phyloP scores from a whole-genome alignment of 768 basidiomycete species.

The Chiua virens region DNA sequence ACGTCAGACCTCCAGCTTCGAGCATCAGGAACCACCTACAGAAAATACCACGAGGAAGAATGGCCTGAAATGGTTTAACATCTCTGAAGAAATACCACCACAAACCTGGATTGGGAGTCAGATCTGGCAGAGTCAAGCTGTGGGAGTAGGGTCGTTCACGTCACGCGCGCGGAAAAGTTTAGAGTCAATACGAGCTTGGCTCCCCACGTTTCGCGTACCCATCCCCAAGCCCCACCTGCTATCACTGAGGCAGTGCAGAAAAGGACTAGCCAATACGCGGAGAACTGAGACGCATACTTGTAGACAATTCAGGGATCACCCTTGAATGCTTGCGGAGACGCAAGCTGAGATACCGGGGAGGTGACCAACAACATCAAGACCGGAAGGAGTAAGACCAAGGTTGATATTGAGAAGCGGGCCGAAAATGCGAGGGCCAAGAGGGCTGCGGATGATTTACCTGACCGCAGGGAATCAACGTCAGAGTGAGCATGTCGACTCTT shows the following conservation, averaged over 20 bases:
- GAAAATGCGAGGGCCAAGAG: conserved; percentile 71
- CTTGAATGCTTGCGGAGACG: conserved; percentile 48
- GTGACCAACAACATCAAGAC: conserved; percentile 34
- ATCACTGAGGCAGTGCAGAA: conserved; percentile 49
- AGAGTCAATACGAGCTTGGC: conserved; percentile 53
- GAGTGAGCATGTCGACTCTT: not conserved
- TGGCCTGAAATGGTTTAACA: conserved; percentile 96
- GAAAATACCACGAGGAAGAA: conserved; percentile 96
- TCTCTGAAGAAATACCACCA: conserved; percentile 99
- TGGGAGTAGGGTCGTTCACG: conserved; percentile 9
- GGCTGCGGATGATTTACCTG: conserved; percentile 59
- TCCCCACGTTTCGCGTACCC: conserved; percentile 83
- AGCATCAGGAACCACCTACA: conserved; percentile 41
- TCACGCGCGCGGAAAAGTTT: not conserved
- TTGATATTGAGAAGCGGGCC: conserved; percentile 71
- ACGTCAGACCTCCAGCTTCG: conserved; percentile 9
- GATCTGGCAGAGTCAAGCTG: conserved; percentile 80
- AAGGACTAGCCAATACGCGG: conserved; percentile 49
- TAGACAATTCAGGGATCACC: conserved; percentile 5
- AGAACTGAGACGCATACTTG: conserved; percentile 46
- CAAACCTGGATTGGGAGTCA: conserved; percentile 91
- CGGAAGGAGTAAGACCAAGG: conserved; percentile 39
- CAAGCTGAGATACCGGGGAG: conserved; percentile 67
- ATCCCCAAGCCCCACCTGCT: conserved; percentile 59
- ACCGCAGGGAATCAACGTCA: not conserved